A percentile compares a stretch with the other conserved stretches of the same genome.
Evolutionary conservation across 352 stramenopile genomes (phyloP).

Genomic region (Phytophthora litchii): DNA sequence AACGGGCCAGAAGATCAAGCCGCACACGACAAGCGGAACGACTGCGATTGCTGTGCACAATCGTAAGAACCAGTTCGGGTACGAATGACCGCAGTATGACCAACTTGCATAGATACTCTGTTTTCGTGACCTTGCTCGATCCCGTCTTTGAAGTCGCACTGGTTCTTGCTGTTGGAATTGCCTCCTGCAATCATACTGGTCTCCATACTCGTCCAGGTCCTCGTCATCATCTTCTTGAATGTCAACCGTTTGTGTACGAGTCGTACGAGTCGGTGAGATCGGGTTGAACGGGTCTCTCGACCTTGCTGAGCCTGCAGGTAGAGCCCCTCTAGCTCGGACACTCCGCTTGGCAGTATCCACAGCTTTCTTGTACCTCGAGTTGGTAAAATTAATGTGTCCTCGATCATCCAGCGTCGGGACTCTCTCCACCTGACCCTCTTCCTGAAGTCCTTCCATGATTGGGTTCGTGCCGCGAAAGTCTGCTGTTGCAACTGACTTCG

Average conservation of each 20-base stretch:
- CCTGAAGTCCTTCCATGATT: constrained; percentile 14
- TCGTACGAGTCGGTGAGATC: constrained; percentile 24
- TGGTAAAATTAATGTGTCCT: constrained; percentile 37
- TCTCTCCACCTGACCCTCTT: constrained; percentile 4
- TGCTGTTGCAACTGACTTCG: constrained; percentile 11
- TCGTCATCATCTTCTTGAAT: constrained; percentile 28
- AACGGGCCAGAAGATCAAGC: constrained; percentile 44
- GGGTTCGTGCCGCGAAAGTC: constrained; percentile 28
- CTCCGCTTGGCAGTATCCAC: constrained; percentile 24
- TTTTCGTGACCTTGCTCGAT: constrained; percentile 39
- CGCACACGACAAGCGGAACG: constrained; percentile 36
- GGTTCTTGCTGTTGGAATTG: constrained; percentile 25
- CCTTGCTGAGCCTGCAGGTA: constrained; percentile 24
- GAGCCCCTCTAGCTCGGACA: constrained; percentile 26
- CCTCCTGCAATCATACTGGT: constrained; percentile 15
- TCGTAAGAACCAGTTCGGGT: constrained; percentile 44
- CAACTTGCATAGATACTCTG: constrained; percentile 47
- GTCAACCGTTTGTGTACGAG: constrained; percentile 21
- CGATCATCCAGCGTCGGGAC: constrained; percentile 29
- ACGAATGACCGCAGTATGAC: constrained; percentile 43
- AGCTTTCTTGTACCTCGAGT: constrained; percentile 28
- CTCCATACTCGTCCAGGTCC: constrained; percentile 10
- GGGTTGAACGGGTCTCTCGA: constrained; percentile 19
- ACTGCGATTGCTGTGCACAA: constrained; percentile 36
- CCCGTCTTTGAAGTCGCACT: constrained; percentile 12